These are phyloP conservation scores for Penicillium sp. DNA, from an alignment of 2,329 filamentous ascomycete species.

Conservation along the genomic window DNA sequence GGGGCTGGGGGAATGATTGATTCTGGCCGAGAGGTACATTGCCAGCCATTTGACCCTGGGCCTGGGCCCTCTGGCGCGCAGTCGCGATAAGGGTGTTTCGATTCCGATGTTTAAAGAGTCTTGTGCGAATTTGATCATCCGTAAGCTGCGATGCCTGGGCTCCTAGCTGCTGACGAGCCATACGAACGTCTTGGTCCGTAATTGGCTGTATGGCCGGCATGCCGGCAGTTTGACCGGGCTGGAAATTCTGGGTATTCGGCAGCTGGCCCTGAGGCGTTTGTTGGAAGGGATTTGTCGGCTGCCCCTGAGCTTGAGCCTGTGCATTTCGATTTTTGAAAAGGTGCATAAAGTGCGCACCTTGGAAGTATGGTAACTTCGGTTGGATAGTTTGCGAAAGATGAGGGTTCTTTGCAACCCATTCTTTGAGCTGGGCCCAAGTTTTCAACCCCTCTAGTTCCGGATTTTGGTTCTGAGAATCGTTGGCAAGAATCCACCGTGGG, in stretches of 20 bases:
- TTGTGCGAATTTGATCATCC: conserved; percentile 51
- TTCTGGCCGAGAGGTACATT: conserved; percentile 30
- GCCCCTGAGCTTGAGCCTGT: conserved; percentile 21
- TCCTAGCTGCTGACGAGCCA: conserved; percentile 42
- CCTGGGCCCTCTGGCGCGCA: conserved; percentile 35
- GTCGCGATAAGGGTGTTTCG: conserved; percentile 37
- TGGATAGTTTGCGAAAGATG: conserved; percentile 47
- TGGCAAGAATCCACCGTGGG: conserved; percentile 38
- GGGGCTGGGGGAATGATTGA: conserved; percentile 30
- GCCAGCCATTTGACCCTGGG: conserved; percentile 29
- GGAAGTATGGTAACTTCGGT: conserved; percentile 47
- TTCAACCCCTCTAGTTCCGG: conserved; percentile 57
- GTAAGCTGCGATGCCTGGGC: conserved; percentile 37
- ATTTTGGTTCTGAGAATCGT: conserved; percentile 37
- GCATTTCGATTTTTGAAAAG: conserved; percentile 35
- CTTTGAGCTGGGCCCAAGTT: conserved; percentile 62
- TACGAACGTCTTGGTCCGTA: conserved; percentile 40
- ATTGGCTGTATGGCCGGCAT: conserved; percentile 40
- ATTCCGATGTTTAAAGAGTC: conserved; percentile 41
- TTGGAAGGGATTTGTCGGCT: conserved; percentile 26
- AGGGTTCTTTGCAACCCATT: conserved; percentile 54
- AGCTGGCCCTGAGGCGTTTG: conserved; percentile 32
- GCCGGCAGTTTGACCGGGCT: conserved; percentile 25
- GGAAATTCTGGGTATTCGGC: conserved; percentile 33
- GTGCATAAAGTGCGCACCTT: conserved; percentile 50